Percentiles rank a stretch among this genome's conserved stretches.
Evolutionary conservation across 352 stramenopile species (phyloP).

Genomic region (Halophytophthora polymorphica): DNA sequence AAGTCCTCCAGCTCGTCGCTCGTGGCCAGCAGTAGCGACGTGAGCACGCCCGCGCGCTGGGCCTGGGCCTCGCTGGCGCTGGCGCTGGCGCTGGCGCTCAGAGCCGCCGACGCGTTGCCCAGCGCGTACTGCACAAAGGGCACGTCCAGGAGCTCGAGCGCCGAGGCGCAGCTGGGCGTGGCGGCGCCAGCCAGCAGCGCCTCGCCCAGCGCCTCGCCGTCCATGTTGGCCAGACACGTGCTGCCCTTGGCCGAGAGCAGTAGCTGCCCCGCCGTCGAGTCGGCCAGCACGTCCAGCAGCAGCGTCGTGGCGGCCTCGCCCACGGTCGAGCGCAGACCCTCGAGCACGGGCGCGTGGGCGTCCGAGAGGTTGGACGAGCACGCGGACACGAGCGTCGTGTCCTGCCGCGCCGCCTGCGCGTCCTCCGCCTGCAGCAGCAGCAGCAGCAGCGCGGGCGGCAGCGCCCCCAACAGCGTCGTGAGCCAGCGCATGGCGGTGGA

Average conservation of each 20-base stretch:
- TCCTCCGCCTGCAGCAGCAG: slow-evolving; percentile 7
- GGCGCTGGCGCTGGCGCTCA: slow-evolving; percentile 11
- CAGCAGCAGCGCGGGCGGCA: slow-evolving; percentile 5
- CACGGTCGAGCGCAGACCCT: slow-evolving; percentile 21
- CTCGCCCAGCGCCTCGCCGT: slow-evolving; percentile 43
- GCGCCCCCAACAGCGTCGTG: slow-evolving; percentile 2
- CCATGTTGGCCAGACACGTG: slow-evolving; percentile 59
- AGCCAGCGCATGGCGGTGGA: slow-evolving; percentile 8
- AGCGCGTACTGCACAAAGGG: slow-evolving; percentile 41
- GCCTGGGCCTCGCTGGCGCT: slow-evolving; percentile 16
- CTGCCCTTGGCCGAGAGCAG: slow-evolving; percentile 40
- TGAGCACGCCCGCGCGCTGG: slow-evolving; percentile 25
- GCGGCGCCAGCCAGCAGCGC: slow-evolving; percentile 29
- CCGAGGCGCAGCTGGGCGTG: slow-evolving; percentile 31
- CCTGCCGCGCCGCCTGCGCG: slow-evolving; percentile 11
- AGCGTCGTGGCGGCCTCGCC: slow-evolving; percentile 18
- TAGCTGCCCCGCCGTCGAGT: slow-evolving; percentile 28
- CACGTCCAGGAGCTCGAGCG: slow-evolving; percentile 31
- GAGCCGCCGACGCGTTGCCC: slow-evolving; percentile 31
- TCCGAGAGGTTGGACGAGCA: slow-evolving; percentile 27
- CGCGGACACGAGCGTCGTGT: slow-evolving; percentile 21
- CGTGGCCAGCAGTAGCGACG: too few species aligned
- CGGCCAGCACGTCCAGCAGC: slow-evolving; percentile 26
- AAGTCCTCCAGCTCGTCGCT: slow-evolving; percentile 44
- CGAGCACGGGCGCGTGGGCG: slow-evolving; percentile 23